Conservation (phyloP, 1,284 basidiomycete genomes). For the Boletus albobrunnescens region DNA sequence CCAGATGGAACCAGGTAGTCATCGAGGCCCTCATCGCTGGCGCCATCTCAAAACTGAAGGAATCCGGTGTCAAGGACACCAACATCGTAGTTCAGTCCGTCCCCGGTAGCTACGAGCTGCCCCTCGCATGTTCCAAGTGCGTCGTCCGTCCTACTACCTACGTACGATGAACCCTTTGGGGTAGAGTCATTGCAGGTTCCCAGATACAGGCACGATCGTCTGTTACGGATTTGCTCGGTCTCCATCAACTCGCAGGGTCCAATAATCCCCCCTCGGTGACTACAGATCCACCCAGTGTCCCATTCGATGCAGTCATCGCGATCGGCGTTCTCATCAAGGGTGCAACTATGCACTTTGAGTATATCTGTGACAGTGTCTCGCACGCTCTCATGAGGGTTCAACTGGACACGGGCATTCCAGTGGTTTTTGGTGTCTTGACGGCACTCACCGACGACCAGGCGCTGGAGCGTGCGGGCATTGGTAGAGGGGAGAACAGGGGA, state of each 20-base stretch:
- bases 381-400: constrained; percentile 93
- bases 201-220: constrained; percentile 73
- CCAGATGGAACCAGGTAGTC: constrained; percentile 86
- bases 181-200: constrained; percentile 81
- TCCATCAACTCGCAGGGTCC: constrained; percentile 41
- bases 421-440: constrained; percentile 96
- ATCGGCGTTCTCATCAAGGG: constrained; percentile 99
- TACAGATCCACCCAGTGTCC: constrained; percentile 48
- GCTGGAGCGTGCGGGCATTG: constrained; percentile 84
- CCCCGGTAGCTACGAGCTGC: constrained; percentile 93
- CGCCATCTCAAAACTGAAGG: constrained; percentile 72
- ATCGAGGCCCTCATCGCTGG: constrained; percentile 83
- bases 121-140: constrained; percentile 78
- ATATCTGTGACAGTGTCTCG: constrained; percentile 92
- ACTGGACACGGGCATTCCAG: constrained; percentile 89
- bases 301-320: constrained; percentile 93
- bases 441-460: constrained; percentile 94
- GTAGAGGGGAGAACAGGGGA: constrained; percentile 58
- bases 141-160: constrained; percentile 20
- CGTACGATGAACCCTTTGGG: neutral
- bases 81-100: constrained; percentile 92
- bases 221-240: constrained; percentile 75
- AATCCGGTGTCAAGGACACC: constrained; percentile 80
- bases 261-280: constrained; percentile 42
- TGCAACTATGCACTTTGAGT: constrained; percentile 96